These are phyloP conservation scores for Aspergillus haitiensis DNA, from an alignment of 495 filamentous ascomycete genomes.

Conservation along the genomic window DNA sequence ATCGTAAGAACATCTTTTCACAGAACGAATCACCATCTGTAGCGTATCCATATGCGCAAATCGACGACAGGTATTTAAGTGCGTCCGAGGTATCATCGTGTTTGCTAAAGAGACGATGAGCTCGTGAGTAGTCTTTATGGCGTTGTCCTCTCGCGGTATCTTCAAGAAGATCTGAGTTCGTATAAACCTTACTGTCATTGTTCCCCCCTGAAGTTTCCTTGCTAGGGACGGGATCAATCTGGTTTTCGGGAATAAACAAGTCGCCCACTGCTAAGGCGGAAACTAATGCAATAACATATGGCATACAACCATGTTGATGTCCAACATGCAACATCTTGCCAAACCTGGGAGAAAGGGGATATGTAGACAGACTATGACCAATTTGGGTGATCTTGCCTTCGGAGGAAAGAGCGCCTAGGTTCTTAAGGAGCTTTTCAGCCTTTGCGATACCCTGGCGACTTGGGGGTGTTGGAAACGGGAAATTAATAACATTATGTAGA, in stretches of 20 bases:
- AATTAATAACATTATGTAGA: constrained; percentile 84
- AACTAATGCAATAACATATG: constrained; percentile 86
- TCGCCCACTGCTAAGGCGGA: constrained; percentile 86
- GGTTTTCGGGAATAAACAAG: constrained; percentile 81
- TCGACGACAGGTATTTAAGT: constrained; percentile 84
- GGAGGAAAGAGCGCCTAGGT: constrained; percentile 65
- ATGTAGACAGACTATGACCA: constrained; percentile 78
- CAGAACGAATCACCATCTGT: constrained; percentile 71
- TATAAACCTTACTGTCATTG: constrained; percentile 49
- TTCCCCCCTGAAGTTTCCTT: constrained; percentile 33
- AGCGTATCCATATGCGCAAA: constrained; percentile 79
- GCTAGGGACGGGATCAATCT: constrained; percentile 57
- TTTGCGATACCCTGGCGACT: constrained; percentile 75
- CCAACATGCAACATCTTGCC: constrained; percentile 87
- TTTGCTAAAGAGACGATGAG: constrained; percentile 76
- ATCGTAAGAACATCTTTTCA: constrained; percentile 75
- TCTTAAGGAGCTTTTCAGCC: constrained; percentile 81
- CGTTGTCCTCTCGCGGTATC: constrained; percentile 65
- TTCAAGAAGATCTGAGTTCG: constrained; percentile 64
- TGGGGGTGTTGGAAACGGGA: constrained; percentile 96
- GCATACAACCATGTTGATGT: constrained; percentile 76
- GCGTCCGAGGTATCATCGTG: constrained; percentile 81
- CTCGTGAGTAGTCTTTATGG: constrained; percentile 68
- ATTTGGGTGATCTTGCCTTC: constrained; percentile 73
- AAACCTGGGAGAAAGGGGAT: constrained; percentile 87